These are phyloP conservation scores for Neurospora terricola DNA, from an alignment of 495 filamentous ascomycete species.

Conservation along the genomic window DNA sequence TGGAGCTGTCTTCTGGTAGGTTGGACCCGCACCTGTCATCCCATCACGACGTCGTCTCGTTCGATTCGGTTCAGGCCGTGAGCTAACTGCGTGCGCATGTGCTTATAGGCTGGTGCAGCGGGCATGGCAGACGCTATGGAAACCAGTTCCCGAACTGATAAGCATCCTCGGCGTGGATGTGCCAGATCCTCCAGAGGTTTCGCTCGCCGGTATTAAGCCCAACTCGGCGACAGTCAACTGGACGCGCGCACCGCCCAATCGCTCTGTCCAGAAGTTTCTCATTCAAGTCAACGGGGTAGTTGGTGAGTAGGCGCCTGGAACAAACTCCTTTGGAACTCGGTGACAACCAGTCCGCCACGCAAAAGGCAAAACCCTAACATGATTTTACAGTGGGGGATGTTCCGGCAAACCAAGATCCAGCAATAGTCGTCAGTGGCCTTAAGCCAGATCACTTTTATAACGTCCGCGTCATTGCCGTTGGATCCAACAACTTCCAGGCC, in stretches of 20 bases:
- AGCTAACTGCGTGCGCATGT: conserved; percentile 7
- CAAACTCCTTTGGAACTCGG: neutral
- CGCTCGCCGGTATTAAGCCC: conserved; percentile 78
- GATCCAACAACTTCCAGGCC: conserved; percentile 81
- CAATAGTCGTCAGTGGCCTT: conserved; percentile 77
- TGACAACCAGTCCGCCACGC: neutral
- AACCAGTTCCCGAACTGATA: conserved; percentile 82
- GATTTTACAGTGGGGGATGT: conserved; percentile 66
- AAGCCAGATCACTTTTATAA: conserved; percentile 84
- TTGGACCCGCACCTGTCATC: neutral
- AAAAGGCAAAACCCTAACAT: conserved; percentile 5
- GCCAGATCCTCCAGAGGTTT: conserved; percentile 79
- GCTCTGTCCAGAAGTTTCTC: conserved; percentile 74
- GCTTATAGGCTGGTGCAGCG: conserved; percentile 62
- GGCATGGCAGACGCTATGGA: conserved; percentile 76
- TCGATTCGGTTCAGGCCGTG: neutral
- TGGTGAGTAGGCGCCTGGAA: conserved; percentile 42
- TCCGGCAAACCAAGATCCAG: conserved; percentile 66
- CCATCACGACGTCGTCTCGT: neutral
- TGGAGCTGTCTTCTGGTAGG: conserved; percentile 35
- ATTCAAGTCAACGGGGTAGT: conserved; percentile 90
- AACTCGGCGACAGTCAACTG: conserved; percentile 87
- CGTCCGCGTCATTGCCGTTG: conserved; percentile 81
- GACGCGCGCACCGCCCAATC: conserved; percentile 68
- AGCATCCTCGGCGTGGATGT: conserved; percentile 87